Percentiles rank a stretch among this genome's conserved stretches.
phyloP scores from a whole-genome alignment of 306 rosid genomes.

The Pterocarpus macrocarpus region DNA sequence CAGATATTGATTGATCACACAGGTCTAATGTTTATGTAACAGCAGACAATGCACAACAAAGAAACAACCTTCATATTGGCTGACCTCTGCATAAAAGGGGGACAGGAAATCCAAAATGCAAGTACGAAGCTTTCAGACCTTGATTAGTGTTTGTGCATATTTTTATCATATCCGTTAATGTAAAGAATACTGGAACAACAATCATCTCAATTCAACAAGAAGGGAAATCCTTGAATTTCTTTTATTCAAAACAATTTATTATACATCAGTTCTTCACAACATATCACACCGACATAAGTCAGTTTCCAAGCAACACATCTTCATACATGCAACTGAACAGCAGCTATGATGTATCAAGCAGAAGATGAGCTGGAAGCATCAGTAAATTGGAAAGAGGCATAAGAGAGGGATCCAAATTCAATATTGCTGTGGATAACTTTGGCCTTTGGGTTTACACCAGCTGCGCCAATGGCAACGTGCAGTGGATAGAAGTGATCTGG shows the following conservation, averaged over 20 bases:
- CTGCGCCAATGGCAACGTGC: constrained; percentile 89
- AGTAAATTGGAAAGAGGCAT: constrained; percentile 82
- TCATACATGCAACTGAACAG: constrained; percentile 7
- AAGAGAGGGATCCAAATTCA: constrained; percentile 68
- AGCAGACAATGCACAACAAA: background rate
- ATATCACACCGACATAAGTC: background rate
- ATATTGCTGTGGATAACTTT: constrained; percentile 74
- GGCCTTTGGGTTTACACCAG: constrained; percentile 67
- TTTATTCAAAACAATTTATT: constrained; percentile 31
- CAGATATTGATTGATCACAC: background rate
- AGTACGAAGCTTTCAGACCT: constrained; percentile 2
- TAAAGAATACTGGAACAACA: background rate
- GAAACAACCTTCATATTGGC: background rate
- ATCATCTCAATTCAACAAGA: constrained; percentile 29
- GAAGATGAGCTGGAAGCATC: constrained; percentile 43
- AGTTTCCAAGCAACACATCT: constrained; percentile 33
- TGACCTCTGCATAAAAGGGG: background rate
- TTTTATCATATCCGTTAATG: no score
- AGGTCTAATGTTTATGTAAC: background rate
- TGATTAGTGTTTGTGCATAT: background rate
- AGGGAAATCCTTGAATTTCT: background rate
- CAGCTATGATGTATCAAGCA: background rate
- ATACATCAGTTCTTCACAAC: background rate
- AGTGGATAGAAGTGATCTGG: constrained; percentile 86
- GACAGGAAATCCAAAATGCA: background rate